A percentile compares a stretch with the other conserved stretches of the same genome.
Conservation (phyloP, 1,284 basidiomycete species). For the Cryptococcus floricola region DNA sequence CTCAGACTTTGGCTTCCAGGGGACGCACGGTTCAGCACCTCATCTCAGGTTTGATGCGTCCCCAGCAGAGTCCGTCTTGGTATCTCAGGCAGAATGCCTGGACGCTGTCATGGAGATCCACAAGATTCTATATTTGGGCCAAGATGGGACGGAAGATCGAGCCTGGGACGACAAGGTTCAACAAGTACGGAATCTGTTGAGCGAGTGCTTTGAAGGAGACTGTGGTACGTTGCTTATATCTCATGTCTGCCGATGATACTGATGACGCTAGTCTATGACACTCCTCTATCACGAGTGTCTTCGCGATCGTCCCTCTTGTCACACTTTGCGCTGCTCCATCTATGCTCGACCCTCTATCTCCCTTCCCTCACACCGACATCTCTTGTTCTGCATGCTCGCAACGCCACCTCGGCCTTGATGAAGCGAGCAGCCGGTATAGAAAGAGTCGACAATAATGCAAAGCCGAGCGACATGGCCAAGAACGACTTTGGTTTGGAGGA, state of each 20-base stretch:
- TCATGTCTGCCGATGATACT: too few species aligned
- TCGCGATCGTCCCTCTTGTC: conserved; percentile 31
- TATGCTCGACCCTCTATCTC: conserved; percentile 29
- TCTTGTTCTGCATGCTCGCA: conserved; percentile 22
- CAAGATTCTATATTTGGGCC: too few species aligned
- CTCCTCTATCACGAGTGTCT: conserved; percentile 33
- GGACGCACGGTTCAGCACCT: too few species aligned
- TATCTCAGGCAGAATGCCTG: too few species aligned
- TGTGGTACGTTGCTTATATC: too few species aligned
- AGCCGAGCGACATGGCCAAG: background rate
- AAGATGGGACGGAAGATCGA: too few species aligned
- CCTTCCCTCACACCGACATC: conserved; percentile 28
- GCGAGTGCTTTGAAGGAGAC: too few species aligned
- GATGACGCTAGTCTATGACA: conserved; percentile 32
- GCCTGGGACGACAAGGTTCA: background rate
- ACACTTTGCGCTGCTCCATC: conserved; percentile 34
- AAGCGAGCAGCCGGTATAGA: conserved; percentile 10
- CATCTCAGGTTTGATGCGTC: too few species aligned
- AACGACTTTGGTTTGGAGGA: conserved; percentile 9
- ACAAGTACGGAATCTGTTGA: background rate
- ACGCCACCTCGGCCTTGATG: conserved; percentile 15
- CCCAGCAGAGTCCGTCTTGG: too few species aligned
- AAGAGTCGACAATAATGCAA: background rate
- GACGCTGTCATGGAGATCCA: too few species aligned
- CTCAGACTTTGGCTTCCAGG: too few species aligned